A percentile compares a stretch with the other conserved stretches of the same genome.
Conservation (phyloP, 2,329 filamentous ascomycete species). For the Aspergillus ustus region DNA sequence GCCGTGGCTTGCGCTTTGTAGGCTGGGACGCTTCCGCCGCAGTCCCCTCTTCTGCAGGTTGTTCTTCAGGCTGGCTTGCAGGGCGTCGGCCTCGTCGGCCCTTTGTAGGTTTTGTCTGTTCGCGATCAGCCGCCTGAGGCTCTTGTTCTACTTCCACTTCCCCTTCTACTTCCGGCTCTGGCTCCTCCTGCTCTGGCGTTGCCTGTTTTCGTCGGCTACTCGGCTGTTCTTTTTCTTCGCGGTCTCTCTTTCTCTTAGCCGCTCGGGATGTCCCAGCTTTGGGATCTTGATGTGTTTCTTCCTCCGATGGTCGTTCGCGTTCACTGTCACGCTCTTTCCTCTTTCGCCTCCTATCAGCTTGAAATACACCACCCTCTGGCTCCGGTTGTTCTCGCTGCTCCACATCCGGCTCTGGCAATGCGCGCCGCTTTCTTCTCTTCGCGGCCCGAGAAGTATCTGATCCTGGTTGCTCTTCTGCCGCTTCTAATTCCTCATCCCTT, state of each 20-base stretch:
- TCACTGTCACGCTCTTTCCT: background rate
- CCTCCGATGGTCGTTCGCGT: background rate
- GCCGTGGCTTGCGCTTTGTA: conserved; percentile 30
- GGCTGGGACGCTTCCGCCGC: conserved; percentile 18
- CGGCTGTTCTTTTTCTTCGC: background rate
- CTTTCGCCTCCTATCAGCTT: conserved; percentile 1
- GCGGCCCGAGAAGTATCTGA: background rate
- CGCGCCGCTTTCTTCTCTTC: background rate
- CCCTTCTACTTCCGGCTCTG: conserved; percentile 8
- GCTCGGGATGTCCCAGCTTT: background rate
- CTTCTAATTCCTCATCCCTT: background rate
- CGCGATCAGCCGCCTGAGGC: conserved; percentile 16
- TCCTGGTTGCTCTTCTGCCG: background rate
- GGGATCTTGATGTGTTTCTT: background rate
- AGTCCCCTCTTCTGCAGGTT: conserved; percentile 16
- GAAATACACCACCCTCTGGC: background rate
- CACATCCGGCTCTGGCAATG: background rate
- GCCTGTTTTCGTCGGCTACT: background rate
- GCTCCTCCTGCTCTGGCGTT: background rate
- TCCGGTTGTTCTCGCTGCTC: conserved; percentile 3
- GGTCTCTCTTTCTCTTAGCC: background rate
- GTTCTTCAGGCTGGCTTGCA: conserved; percentile 16
- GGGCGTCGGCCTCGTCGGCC: conserved; percentile 20
- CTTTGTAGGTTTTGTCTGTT: conserved; percentile 20
- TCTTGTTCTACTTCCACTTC: conserved; percentile 13